Percentiles rank a stretch among this genome's conserved stretches.
These are phyloP conservation scores for Myochromella boudieri DNA, from an alignment of 768 basidiomycete genomes.

Conservation along the genomic window DNA sequence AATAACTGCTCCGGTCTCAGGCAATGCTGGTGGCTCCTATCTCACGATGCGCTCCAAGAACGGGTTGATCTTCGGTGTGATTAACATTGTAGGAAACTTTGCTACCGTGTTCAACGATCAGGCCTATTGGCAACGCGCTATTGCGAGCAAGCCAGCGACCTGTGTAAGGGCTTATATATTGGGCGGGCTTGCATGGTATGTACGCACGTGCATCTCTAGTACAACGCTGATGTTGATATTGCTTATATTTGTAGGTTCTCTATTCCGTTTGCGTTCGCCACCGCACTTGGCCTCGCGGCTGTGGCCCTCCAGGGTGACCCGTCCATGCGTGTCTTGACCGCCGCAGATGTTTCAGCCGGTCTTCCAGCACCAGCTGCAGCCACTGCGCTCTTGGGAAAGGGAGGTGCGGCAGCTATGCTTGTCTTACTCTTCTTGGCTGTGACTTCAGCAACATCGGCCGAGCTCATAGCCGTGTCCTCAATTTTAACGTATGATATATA, in stretches of 20 bases:
- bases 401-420: conserved; percentile 80
- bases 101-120: conserved; percentile 58
- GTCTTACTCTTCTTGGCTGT: conserved; percentile 86
- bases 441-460: conserved; percentile 82
- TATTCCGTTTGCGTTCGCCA: conserved; percentile 85
- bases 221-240: too few relatives aligned
- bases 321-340: conserved; percentile 45
- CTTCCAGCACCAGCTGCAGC: conserved; percentile 85
- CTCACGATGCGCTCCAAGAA: conserved; percentile 74
- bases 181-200: conserved; percentile 83
- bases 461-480: conserved; percentile 88
- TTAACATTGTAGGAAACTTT: conserved; percentile 88
- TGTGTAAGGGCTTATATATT: conserved; percentile 90
- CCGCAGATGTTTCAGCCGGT: conserved; percentile 82
- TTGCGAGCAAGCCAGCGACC: conserved; percentile 80
- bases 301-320: conserved; percentile 72
- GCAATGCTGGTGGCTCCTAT: conserved; percentile 87
- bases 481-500: conserved; percentile 86
- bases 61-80: conserved; percentile 81
- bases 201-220: not conserved
- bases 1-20: conserved; percentile 55
- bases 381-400: conserved; percentile 74
- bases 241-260: conserved; percentile 57
- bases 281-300: conserved; percentile 83
- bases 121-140: conserved; percentile 91